Base-by-base conservation (phyloP, 2,329 filamentous ascomycete genomes). In the Drechslerella dactyloides region DNA sequence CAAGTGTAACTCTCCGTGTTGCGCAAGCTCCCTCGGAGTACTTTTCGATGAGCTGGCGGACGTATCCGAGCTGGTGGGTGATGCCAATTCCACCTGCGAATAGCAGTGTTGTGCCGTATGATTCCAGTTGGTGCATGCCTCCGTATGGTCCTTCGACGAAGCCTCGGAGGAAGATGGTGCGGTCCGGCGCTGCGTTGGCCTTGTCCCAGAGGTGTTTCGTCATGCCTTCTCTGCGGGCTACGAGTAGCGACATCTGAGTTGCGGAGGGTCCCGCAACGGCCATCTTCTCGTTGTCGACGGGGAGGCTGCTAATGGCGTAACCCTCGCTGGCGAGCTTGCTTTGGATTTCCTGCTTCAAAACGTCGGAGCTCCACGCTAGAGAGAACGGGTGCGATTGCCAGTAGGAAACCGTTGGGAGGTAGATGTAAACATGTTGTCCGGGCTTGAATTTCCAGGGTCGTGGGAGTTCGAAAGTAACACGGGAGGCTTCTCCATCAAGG, bases 11-110 rank as follows among this genome's bases (percentile, higher is more conserved):
- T 37, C 61, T 72, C 37, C 68, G 60, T 46, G 68, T 72, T 50
- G 58, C 68, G 53, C 68, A 72, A 48, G 68, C 60, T 53, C 60
- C 68, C 11, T 35, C 60, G n/a, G 52, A 37, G 19, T 66, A 73
- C 62, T 89, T 89, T 60, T 87, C 81, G 68, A 93, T 84, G 2
- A 93, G 82, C 57, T 94, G 89, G 62, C 87, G 88, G 7, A 97
- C 85, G 79, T 96, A 96, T 35, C 92, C 90, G 30, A 97, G 86
- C 79, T 96, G 92, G 79, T 97, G 93, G 0, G 93, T 96, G 80
- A 99, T 97, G 73, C 94, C 94, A 3, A 94, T 92, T 65, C 93
- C 91, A 64, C 92, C 93, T 11, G 93, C 93, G 78, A 97, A 92
- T 64, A 99, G 88, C 74, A 99, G 86, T 50, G 89, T 87, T 48